Base-by-base conservation (phyloP, 345 rosid species). In the Camelina neglecta region DNA sequence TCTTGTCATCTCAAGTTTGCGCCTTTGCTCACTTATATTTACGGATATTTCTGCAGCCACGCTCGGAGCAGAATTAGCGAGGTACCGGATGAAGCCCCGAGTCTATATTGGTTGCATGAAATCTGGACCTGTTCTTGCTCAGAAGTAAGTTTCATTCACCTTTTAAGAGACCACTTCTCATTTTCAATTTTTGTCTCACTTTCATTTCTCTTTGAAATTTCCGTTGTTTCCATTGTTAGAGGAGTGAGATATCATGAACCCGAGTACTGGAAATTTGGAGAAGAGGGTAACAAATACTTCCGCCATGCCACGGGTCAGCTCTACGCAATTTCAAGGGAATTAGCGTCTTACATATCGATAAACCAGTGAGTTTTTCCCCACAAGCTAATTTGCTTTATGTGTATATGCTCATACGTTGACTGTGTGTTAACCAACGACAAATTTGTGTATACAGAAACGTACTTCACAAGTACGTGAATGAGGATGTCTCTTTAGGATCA, bases 221-320 rank as follows among this genome's bases (percentile, higher is more conserved):
- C 39, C 6, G 49, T 75, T 35, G 58, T 55, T 24, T 42, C 39
- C 6, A 54, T 75, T 35, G 58, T 67, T 45, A 93, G 98, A 83
- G 98, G 98, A 82, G 96, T 91, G 81, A 91, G 90, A 78, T 93
- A 93, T 82, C 96, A 91, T 31, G 98, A 93, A 76, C 98, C 98
- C 4, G 98, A 93, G 83, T 81, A 86, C 73, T 93, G 98, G 98
- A 93, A 93, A 82, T 93, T 93, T 71, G 98, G 98, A 60, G 98
- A 89, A 82, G 98, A 85, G 65, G 98, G 98, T 69, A 93, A 91
- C 86, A 91, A 81, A 70, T 93, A 93, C 69, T 93, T 93, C 83
- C 97, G 98, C 69, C 98, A 93, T 80, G 98, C 98, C 54, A 91
- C 98, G 0, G 97, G 98, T n/a, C 98, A 93, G 84, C 87, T 93